These are phyloP conservation scores for Penicillium arizonense DNA, from an alignment of 495 filamentous ascomycete genomes.

Conservation along the genomic window DNA sequence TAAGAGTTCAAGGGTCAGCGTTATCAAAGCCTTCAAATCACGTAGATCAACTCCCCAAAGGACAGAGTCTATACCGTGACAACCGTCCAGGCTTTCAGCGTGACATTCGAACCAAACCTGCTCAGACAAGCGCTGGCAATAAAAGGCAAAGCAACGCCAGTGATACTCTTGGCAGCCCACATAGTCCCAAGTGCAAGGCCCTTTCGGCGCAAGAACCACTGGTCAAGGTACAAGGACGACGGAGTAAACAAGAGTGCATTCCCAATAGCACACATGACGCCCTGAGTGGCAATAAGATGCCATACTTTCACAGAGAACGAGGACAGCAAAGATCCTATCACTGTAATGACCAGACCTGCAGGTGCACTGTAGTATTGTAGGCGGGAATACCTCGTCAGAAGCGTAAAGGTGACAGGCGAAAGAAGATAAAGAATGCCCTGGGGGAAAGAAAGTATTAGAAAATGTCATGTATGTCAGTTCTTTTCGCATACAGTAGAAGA, in stretches of 20 bases:
- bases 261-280: conserved; percentile 53
- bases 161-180: conserved; percentile 53
- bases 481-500: conserved; percentile 35
- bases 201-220: conserved; percentile 56
- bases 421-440: conserved; percentile 57
- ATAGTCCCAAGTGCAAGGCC: conserved; percentile 54
- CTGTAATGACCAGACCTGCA: conserved; percentile 42
- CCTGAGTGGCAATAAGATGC: conserved; percentile 56
- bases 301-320: conserved; percentile 50
- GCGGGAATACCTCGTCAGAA: conserved; percentile 47
- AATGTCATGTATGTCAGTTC: background rate
- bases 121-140: conserved; percentile 50
- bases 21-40: too few relatives aligned
- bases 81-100: conserved; percentile 53
- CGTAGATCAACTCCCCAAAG: too few relatives aligned
- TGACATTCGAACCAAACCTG: conserved; percentile 53
- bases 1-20: conserved; percentile 1
- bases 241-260: conserved; percentile 51
- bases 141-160: conserved; percentile 52
- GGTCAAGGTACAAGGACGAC: conserved; percentile 53
- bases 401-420: conserved; percentile 48
- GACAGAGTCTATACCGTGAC: conserved; percentile 26
- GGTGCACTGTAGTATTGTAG: conserved; percentile 40
- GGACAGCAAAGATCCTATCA: conserved; percentile 37
- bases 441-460: conserved; percentile 13